Conservation (phyloP, 1,139 yeast species). For the Torulaspora pretoriensis region DNA sequence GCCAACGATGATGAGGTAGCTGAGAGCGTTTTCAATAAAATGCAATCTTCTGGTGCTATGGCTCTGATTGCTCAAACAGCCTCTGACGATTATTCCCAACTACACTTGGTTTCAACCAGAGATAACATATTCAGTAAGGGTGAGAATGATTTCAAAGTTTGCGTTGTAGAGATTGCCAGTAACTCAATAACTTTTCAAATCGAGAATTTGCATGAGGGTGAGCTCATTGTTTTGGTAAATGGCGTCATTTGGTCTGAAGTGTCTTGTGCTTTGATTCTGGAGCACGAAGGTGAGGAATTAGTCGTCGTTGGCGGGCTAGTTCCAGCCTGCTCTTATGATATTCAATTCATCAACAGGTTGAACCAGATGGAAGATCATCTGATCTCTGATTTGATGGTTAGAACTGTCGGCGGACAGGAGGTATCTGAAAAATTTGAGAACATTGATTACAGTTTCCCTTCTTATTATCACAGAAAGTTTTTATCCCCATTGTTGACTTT, state of each 20-base stretch:
- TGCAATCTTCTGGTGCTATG: conserved; percentile 25
- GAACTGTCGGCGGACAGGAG: conserved; percentile 37
- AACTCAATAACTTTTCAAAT: conserved; percentile 48
- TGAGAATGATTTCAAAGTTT: conserved; percentile 39
- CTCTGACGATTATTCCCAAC: conserved; percentile 38
- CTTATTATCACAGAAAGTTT: conserved; percentile 36
- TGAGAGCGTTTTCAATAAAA: conserved; percentile 29
- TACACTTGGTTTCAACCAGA: conserved; percentile 34
- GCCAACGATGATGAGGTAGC: conserved; percentile 35
- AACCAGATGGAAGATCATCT: conserved; percentile 40
- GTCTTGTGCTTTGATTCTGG: conserved; percentile 40
- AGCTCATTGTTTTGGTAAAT: conserved; percentile 50
- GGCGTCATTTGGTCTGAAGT: conserved; percentile 60
- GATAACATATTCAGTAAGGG: conserved; percentile 30
- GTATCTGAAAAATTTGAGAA: conserved; percentile 19
- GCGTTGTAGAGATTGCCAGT: conserved; percentile 51
- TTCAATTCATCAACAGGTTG: conserved; percentile 49
- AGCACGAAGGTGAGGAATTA: conserved; percentile 40
- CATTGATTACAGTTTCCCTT: conserved; percentile 33
- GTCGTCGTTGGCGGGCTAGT: conserved; percentile 61
- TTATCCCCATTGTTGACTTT: conserved; percentile 54
- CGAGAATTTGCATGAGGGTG: conserved; percentile 40
- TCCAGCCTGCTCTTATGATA: conserved; percentile 64
- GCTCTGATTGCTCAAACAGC: conserved; percentile 41
- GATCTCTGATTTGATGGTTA: conserved; percentile 43